Percentiles rank a stretch among this genome's conserved stretches.
Evolutionary conservation across 2,329 filamentous ascomycete species (phyloP).

Genomic region (Xylariaceae sp.): DNA sequence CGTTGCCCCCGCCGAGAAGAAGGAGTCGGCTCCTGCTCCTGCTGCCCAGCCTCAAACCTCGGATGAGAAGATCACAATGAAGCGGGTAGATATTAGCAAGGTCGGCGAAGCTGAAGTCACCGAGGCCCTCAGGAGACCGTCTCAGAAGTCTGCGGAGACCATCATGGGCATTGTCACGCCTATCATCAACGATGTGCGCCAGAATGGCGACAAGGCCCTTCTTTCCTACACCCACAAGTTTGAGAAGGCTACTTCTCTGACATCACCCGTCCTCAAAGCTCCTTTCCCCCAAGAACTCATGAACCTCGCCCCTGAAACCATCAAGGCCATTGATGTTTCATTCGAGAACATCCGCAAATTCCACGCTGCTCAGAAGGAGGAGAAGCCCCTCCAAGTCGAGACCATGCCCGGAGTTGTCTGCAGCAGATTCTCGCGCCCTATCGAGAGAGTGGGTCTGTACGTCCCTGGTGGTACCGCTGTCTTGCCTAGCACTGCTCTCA

Average conservation of each 20-base stretch:
- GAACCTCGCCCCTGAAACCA: slow-evolving; percentile 77
- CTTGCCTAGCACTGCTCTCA: slow-evolving; percentile 92
- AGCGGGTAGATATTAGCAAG: slow-evolving; percentile 64
- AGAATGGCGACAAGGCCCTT: slow-evolving; percentile 79
- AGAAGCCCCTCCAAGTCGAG: slow-evolving; percentile 77
- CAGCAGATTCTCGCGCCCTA: slow-evolving; percentile 85
- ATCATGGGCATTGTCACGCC: slow-evolving; percentile 88
- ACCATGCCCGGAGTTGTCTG: slow-evolving; percentile 97
- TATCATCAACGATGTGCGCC: slow-evolving; percentile 82
- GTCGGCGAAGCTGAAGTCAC: slow-evolving; percentile 61
- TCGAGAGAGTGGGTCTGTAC: slow-evolving; percentile 94
- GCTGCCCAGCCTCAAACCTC: slow-evolving; percentile 39
- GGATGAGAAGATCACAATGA: slow-evolving; percentile 67
- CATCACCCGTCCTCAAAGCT: slow-evolving; percentile 80
- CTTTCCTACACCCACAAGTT: slow-evolving; percentile 97
- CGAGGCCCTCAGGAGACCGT: slow-evolving; percentile 77
- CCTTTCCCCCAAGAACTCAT: slow-evolving; percentile 84
- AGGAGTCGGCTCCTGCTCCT: slow-evolving; percentile 34
- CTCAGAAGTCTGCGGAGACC: slow-evolving; percentile 88
- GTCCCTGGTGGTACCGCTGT: slow-evolving; percentile 95
- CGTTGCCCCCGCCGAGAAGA: slow-evolving; percentile 31
- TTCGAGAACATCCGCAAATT: slow-evolving; percentile 94
- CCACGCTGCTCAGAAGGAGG: slow-evolving; percentile 84
- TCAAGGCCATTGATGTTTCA: slow-evolving; percentile 85
- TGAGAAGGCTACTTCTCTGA: slow-evolving; percentile 88